These are phyloP conservation scores for Aphanomyces astaci DNA, from an alignment of 352 stramenopile species.

Conservation along the genomic window DNA sequence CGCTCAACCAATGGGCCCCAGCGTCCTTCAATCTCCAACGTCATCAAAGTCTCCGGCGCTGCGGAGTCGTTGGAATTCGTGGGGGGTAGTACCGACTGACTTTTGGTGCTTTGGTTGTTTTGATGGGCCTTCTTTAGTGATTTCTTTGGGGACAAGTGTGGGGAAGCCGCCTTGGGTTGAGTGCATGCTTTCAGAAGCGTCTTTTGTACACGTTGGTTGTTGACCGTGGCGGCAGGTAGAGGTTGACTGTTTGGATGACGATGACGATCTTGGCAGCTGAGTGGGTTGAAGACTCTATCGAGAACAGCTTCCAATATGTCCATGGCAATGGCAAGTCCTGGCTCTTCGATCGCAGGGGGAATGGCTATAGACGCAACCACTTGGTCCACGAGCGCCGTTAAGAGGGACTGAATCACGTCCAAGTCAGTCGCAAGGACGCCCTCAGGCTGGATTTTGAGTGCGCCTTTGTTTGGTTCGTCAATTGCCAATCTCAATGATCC, in stretches of 20 bases:
- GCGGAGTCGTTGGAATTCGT: neutral
- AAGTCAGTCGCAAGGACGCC: neutral
- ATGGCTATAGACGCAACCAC: neutral
- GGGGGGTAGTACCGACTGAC: neutral
- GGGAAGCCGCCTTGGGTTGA: no score
- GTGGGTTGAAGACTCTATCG: neutral
- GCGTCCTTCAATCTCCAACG: neutral
- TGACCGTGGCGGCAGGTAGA: neutral
- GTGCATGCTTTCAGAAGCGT: no score
- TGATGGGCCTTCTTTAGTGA: no score
- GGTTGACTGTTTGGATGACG: neutral
- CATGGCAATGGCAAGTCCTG: neutral
- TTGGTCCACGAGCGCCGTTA: neutral
- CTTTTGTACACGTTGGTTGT: neutral
- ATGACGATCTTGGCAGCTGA: no score
- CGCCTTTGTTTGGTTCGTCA: no score
- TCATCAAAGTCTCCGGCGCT: neutral
- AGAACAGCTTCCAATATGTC: neutral
- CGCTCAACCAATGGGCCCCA: neutral
- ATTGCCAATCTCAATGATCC: no score
- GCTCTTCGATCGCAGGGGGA: neutral
- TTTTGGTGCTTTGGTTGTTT: no score
- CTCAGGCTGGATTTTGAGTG: neutral
- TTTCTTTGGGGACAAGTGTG: no score
- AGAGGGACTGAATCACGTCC: neutral